These are phyloP conservation scores for Oehlia diaphana DNA, from an alignment of 192 early-diverging fungal genomes.

Conservation along the genomic window DNA sequence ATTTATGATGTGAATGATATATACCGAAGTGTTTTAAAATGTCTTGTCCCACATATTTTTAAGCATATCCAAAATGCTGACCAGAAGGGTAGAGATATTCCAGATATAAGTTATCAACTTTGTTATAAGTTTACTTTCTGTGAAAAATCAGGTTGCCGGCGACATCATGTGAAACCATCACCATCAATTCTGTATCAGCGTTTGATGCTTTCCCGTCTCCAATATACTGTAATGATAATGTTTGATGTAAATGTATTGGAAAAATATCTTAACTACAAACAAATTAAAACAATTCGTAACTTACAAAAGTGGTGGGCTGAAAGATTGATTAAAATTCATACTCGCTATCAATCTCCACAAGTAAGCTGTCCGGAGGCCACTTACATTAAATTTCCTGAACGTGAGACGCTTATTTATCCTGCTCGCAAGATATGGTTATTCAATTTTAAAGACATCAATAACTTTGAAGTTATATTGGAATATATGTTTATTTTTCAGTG, in stretches of 20 bases:
- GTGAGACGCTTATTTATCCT: neutral
- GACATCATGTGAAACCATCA: slow-evolving; percentile 5
- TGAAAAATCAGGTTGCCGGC: neutral
- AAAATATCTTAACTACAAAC: neutral
- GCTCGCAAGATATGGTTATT: slow-evolving; percentile 9
- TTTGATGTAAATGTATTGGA: neutral
- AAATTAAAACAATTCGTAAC: neutral
- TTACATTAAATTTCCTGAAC: neutral
- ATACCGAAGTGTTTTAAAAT: neutral
- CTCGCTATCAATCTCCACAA: slow-evolving; percentile 21
- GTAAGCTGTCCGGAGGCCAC: slow-evolving; percentile 19
- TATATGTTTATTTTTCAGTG: slow-evolving; percentile 21
- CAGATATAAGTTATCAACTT: slow-evolving; percentile 5
- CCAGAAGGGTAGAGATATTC: neutral
- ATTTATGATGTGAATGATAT: neutral
- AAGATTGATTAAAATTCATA: slow-evolving; percentile 15
- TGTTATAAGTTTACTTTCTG: neutral
- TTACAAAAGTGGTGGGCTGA: slow-evolving; percentile 19
- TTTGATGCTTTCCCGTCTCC: neutral
- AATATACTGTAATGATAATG: slow-evolving; percentile 6
- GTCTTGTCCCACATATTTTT: neutral
- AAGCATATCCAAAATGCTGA: neutral
- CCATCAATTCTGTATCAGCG: slow-evolving; percentile 1
- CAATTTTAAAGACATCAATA: slow-evolving; percentile 18
- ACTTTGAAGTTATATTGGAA: slow-evolving; percentile 38